Evolutionary conservation across 768 basidiomycete genomes (phyloP), one percentile per base, ranked within the genome.

Genomic region (Nidularia pulvinata): DNA sequence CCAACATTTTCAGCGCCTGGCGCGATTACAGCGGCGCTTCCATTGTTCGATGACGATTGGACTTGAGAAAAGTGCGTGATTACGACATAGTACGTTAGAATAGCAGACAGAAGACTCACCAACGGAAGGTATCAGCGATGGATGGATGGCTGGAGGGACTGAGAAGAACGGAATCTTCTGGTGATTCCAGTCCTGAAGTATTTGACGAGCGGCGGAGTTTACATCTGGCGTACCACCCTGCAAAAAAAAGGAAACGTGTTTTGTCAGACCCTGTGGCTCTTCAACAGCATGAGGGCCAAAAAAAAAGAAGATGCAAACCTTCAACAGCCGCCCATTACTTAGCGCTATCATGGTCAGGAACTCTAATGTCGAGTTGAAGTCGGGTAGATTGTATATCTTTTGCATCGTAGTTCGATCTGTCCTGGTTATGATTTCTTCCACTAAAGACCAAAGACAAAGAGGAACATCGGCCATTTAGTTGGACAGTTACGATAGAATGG

Each of bases 91-190:
- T 7, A 39, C 7, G 37, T 39, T 7, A n/a, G 9, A 7, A 7
- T 46, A 7, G 9, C 19, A 25, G 22, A 7, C 45, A 9, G 25
- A 32, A 34, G 9, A 61, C 59, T 49, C 65, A 70, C 80, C 66
- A 5, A 72, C 74, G 7, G 77, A 77, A 5, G 90, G 88, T 53
- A 93, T 77, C 33, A 83, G 77, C 1, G 91, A 92, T 0, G 92
- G 88, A 65, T 95, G 93, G 2, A 91, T 66, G 6, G 75, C 63
- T 0, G 96, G 95, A 7, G 95, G 93, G 1, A 74, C 66, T 4
- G 93, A 91, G 72, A 80, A 91, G 71, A 92, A 98, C 0, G 92
- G 89, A 9, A 98, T 96, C 64, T 93, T 96, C 67, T 97, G 94
- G 53, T 92, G 85, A 62, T 98, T 98, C 95, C 96, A 99, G 65